phyloP scores from a whole-genome alignment of 1,284 basidiomycete genomes.

The Thecaphora frezii region DNA sequence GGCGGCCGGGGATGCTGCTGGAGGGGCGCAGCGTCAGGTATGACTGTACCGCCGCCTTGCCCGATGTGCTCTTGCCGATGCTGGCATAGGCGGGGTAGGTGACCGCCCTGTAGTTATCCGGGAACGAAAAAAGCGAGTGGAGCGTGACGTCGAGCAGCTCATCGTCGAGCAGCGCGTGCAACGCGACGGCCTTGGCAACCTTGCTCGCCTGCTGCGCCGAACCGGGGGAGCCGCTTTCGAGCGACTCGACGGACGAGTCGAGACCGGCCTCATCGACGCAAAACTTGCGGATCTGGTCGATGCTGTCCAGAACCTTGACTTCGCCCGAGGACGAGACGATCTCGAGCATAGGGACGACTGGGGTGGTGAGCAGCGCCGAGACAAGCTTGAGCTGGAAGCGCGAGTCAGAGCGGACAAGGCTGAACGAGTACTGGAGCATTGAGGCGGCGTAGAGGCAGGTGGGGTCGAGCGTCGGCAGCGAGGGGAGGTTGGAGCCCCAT shows the following conservation, averaged over 20 bases:
- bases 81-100: slow-evolving; percentile 29
- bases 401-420: not conserved
- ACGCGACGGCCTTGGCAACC: slow-evolving; percentile 13
- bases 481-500: slow-evolving; percentile 16
- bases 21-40: slow-evolving; percentile 14
- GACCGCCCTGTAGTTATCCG: slow-evolving; percentile 38
- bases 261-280: slow-evolving; percentile 15
- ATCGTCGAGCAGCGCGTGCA: slow-evolving; percentile 42
- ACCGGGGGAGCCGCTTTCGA: not conserved
- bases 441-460: slow-evolving; percentile 41
- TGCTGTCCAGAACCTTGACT: slow-evolving; percentile 17
- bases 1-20: slow-evolving; percentile 30
- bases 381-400: slow-evolving; percentile 11
- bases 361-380: slow-evolving; percentile 24
- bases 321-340: slow-evolving; percentile 6
- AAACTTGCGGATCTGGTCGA: slow-evolving; percentile 21
- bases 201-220: slow-evolving; percentile 3
- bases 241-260: slow-evolving; percentile 9
- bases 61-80: slow-evolving; percentile 6
- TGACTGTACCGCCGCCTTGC: not conserved
- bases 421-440: slow-evolving; percentile 31
- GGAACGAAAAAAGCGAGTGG: slow-evolving; percentile 46
- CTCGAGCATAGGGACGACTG: slow-evolving; percentile 36
- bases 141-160: slow-evolving; percentile 36
- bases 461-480: slow-evolving; percentile 42